phyloP scores from a whole-genome alignment of 1,284 basidiomycete genomes.

The Apiotrichum montevideense region DNA sequence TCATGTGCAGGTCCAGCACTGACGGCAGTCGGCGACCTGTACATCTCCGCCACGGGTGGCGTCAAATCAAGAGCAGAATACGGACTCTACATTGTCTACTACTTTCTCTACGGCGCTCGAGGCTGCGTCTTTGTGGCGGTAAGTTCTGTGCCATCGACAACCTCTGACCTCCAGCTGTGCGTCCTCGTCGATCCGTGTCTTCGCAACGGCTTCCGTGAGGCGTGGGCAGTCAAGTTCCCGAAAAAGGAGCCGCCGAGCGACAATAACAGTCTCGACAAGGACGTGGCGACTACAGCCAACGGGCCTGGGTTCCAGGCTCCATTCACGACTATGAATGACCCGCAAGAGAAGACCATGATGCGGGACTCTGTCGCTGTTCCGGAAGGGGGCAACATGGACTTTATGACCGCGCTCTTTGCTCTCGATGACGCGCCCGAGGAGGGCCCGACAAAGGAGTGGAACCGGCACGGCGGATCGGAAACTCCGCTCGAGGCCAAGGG shows the following conservation, averaged over 20 bases:
- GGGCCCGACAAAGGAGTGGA: neutral
- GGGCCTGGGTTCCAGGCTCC: neutral
- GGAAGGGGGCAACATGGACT: constrained; percentile 6
- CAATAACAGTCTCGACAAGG: neutral
- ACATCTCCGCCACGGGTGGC: constrained; percentile 11
- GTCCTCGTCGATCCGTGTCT: constrained; percentile 17
- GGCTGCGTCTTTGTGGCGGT: constrained; percentile 14
- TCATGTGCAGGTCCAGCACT: neutral
- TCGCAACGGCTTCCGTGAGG: constrained; percentile 5
- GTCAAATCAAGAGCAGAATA: constrained; percentile 6
- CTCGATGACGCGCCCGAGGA: constrained; percentile 1
- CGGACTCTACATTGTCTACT: constrained; percentile 18
- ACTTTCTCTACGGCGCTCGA: constrained; percentile 17
- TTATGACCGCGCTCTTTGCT: constrained; percentile 12
- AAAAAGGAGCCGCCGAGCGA: neutral
- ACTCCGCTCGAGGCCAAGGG: too few relatives aligned
- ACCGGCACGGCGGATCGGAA: neutral
- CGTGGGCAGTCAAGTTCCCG: constrained; percentile 6
- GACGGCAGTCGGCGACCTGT: constrained; percentile 16
- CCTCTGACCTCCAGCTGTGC: constrained; percentile 1
- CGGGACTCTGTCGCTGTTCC: neutral
- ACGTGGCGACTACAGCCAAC: neutral
- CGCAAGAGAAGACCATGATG: neutral
- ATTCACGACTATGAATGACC: neutral
- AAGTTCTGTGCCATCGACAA: neutral